These are phyloP conservation scores for Solanum corneliomulleri DNA, from an alignment of 257 asterid species.

Conservation along the genomic window DNA sequence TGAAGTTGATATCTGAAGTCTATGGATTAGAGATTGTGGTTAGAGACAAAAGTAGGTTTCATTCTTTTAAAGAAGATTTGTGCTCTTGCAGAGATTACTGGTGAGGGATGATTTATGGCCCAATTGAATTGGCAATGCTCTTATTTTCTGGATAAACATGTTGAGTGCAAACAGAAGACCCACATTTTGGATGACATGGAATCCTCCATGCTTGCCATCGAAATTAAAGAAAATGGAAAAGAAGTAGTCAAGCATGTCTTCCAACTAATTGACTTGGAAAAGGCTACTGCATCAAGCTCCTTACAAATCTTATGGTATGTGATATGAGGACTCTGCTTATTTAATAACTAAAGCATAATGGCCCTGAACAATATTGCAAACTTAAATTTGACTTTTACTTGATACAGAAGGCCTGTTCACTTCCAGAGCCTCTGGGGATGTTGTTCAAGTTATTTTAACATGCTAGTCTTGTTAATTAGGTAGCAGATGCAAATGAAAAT, in stretches of 20 bases:
- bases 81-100: conserved; percentile 71
- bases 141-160: not conserved
- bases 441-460: not conserved
- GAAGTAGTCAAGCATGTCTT: not conserved
- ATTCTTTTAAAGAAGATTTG: conserved; percentile 36
- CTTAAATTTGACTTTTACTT: not conserved
- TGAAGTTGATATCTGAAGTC: too few relatives aligned
- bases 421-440: not conserved
- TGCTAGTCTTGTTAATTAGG: not conserved
- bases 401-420: not conserved
- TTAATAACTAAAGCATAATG: not conserved
- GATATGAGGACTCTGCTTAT: not conserved
- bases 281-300: not conserved
- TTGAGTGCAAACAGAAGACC: not conserved
- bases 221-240: not conserved
- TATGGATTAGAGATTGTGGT: too few relatives aligned
- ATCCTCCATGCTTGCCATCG: not conserved
- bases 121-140: not conserved
- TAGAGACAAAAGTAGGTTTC: conserved; percentile 2
- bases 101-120: conserved; percentile 14
- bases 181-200: not conserved
- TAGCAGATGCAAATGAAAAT: not conserved
- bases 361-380: not conserved
- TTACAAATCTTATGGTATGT: not conserved
- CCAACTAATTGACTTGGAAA: not conserved